Base-by-base conservation (phyloP, 352 stramenopile genomes). In the Phytophthora pseudosyringae region DNA sequence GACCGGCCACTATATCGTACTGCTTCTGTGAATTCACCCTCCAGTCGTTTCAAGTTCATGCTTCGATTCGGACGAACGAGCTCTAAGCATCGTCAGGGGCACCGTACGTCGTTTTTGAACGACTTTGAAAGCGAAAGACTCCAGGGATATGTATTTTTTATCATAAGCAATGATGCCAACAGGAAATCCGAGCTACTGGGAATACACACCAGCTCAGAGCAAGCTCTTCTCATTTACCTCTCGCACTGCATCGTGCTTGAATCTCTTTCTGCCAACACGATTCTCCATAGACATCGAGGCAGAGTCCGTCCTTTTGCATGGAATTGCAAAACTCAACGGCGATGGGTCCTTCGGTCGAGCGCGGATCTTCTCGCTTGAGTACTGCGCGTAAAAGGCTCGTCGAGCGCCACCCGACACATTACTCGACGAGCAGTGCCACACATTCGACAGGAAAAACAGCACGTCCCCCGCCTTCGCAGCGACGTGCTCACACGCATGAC, bases 361-460 rank as follows among this genome's bases (percentile, higher is more conserved):
- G 13, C 70, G 87, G 60, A 93, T 91, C 28, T 35, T 69, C 15
- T 71, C 46, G 28, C 51, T 38, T 18, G 74, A 89, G 61, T 90
- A 93, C 55, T 93, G 85, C 0, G 78, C 82, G 68, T 93, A 93
- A 55, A 91, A 91, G 1, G 83, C 85, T 7, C 82, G 77, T 32
- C 85, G 75, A 25, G 45, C 25, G 1, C 38, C 28, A 13, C 69
- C 33, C 9, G 85, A 87, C 18, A 71, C 59, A 53, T 93, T 93
- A 64, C 52, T 71, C 9, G 81, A 80, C 3, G 85, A 93, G 48
- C 64, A 82, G 44, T 93, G 85, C 85, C 82, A 93, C 25, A 91
- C 76, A 46, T 88, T 77, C 2, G 85, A 93, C 38, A 78, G 55
- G 53, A 93, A 93, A 43, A 90, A 71, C n/a, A 93, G 8, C 26